Conservation (phyloP, 331 rosid species). For the Spiraea crenata region DNA sequence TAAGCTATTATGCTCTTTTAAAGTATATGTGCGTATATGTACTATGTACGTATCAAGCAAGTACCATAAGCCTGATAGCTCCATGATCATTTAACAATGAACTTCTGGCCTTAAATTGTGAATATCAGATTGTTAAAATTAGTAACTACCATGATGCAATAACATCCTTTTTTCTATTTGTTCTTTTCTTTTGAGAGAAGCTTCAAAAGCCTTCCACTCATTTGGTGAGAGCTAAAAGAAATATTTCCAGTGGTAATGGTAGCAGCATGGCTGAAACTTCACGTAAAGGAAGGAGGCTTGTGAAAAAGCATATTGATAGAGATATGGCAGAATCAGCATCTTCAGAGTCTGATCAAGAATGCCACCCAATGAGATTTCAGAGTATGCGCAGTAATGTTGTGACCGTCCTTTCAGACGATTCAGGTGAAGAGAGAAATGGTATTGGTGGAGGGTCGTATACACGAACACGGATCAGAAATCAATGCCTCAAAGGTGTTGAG, state of each 20-base stretch:
- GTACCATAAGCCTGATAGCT: neutral
- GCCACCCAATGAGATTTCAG: slow-evolving; percentile 26
- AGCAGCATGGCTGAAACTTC: slow-evolving; percentile 40
- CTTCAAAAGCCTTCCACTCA: slow-evolving; percentile 42
- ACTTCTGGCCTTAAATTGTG: neutral
- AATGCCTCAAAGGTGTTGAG: slow-evolving; percentile 36
- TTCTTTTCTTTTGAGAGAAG: slow-evolving; percentile 24
- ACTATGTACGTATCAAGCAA: neutral
- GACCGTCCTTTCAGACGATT: slow-evolving; percentile 39
- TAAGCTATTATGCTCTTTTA: neutral
- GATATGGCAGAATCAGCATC: slow-evolving; percentile 24
- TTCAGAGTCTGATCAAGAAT: slow-evolving; percentile 39
- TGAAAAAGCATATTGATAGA: slow-evolving; percentile 24
- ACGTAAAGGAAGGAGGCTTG: slow-evolving; percentile 47
- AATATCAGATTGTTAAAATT: neutral
- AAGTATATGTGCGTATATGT: neutral
- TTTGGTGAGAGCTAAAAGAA: slow-evolving; percentile 47
- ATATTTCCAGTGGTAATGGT: slow-evolving; percentile 28
- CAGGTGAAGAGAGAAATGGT: slow-evolving; percentile 23
- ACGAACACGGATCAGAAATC: slow-evolving; percentile 26
- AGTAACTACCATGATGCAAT: neutral
- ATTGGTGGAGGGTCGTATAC: slow-evolving; percentile 30
- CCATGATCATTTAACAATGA: neutral
- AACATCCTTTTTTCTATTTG: slow-evolving; percentile 1
- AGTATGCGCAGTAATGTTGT: slow-evolving; percentile 17